Conservation (phyloP, 1,284 basidiomycete species). For the Ceratobasidium papillatum region DNA sequence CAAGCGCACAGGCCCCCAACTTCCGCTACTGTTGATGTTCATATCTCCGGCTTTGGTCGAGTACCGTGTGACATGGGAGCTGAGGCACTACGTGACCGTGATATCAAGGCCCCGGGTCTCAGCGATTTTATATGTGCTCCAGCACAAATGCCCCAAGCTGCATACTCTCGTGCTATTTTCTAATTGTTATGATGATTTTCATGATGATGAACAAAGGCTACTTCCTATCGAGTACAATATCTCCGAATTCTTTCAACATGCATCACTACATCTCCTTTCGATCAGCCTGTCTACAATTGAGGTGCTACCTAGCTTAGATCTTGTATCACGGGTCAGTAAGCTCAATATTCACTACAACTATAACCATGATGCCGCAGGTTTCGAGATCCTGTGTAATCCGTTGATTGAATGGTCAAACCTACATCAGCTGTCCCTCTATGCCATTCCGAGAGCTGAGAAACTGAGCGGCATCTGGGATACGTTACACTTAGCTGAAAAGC, state of each 20-base stretch:
- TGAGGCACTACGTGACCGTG: background rate
- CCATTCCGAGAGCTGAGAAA: background rate
- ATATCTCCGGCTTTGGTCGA: background rate
- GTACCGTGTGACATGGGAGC: background rate
- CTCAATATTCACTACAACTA: background rate
- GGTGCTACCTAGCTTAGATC: background rate
- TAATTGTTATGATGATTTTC: background rate
- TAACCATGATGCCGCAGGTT: background rate
- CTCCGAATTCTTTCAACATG: background rate
- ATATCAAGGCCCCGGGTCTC: background rate
- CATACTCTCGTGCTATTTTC: background rate
- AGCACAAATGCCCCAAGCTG: background rate
- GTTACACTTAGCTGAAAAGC: background rate
- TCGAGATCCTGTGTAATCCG: background rate
- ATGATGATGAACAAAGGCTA: background rate
- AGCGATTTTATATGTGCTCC: background rate
- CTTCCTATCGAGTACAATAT: background rate
- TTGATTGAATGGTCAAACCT: background rate
- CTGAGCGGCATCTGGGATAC: background rate
- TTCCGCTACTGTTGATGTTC: background rate
- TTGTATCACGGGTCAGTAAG: background rate
- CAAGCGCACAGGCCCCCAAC: background rate
- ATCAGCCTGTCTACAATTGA: background rate
- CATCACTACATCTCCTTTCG: background rate
- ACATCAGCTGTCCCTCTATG: background rate